Conservation (phyloP, 805 yeast species). For the Pichia manshurica region DNA sequence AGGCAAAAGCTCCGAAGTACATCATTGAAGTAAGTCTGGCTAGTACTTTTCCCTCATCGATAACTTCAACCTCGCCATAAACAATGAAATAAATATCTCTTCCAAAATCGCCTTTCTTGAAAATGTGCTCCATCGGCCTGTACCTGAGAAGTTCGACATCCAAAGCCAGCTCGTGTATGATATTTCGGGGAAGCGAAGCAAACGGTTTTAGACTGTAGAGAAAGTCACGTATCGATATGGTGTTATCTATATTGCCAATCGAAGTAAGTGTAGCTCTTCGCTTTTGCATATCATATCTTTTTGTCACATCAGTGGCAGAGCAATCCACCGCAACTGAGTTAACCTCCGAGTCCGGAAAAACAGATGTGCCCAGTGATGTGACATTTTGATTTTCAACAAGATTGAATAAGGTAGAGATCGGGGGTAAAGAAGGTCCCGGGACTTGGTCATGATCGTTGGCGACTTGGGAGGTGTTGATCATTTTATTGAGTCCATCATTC, state of each 20-base stretch:
- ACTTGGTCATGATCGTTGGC: constrained; percentile 31
- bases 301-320: not conserved
- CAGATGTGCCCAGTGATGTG: too few species aligned
- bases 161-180: constrained; percentile 59
- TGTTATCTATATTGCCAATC: constrained; percentile 42
- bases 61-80: constrained; percentile 65
- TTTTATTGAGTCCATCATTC: too few species aligned
- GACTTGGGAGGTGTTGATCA: constrained; percentile 23
- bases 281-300: too few species aligned
- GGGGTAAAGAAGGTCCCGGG: constrained; percentile 40
- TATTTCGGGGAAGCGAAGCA: constrained; percentile 48
- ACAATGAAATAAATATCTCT: constrained; percentile 63
- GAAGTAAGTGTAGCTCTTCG: constrained; percentile 6
- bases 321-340: not conserved
- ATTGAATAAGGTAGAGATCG: constrained; percentile 15
- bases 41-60: constrained; percentile 38
- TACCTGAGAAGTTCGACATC: constrained; percentile 51
- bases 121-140: constrained; percentile 54
- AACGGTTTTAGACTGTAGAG: constrained; percentile 55
- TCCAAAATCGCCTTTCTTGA: constrained; percentile 54
- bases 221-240: constrained; percentile 50
- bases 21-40: constrained; percentile 60
- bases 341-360: too few species aligned
- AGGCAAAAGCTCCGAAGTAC: constrained; percentile 76
- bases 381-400: too few species aligned